A percentile compares a stretch with the other conserved stretches of the same genome.
Evolutionary conservation across 192 early-diverging fungal species (phyloP).

Genomic region (Diversispora eburnea): DNA sequence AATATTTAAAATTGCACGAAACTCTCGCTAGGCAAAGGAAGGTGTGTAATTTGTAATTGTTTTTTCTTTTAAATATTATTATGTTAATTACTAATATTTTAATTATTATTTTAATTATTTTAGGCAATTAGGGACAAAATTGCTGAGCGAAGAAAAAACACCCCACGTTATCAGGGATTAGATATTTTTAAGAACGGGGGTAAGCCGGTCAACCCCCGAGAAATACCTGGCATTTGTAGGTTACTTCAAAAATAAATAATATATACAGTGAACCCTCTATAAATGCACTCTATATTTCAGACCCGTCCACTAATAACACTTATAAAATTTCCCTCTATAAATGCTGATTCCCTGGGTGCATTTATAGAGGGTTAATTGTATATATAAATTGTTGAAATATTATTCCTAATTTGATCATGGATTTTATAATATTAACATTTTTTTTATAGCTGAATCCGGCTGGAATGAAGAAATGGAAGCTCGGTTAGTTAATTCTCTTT

Average conservation of each 20-base stretch:
- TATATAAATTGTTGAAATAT: background rate
- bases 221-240: conserved; percentile 75
- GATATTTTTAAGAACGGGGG: conserved; percentile 51
- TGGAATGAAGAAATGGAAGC: conserved; percentile 92
- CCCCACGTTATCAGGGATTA: conserved; percentile 77
- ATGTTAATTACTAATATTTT: background rate
- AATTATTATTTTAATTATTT: background rate
- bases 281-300: too few species aligned
- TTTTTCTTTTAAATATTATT: too few species aligned
- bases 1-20: conserved; percentile 71
- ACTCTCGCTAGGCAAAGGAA: conserved; percentile 68
- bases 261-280: too few species aligned
- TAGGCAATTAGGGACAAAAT: conserved; percentile 85
- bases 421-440: background rate
- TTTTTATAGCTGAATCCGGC: conserved; percentile 64
- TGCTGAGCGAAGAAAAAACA: conserved; percentile 64
- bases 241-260: background rate
- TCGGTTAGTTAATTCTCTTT: conserved; percentile 14
- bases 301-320: too few species aligned
- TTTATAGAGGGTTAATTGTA: too few species aligned
- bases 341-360: too few species aligned
- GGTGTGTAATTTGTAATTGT: background rate
- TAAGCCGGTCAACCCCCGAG: conserved; percentile 65
- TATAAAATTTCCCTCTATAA: too few species aligned
- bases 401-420: background rate